Base-by-base conservation (phyloP, 768 basidiomycete genomes). In the Suillus paluster region DNA sequence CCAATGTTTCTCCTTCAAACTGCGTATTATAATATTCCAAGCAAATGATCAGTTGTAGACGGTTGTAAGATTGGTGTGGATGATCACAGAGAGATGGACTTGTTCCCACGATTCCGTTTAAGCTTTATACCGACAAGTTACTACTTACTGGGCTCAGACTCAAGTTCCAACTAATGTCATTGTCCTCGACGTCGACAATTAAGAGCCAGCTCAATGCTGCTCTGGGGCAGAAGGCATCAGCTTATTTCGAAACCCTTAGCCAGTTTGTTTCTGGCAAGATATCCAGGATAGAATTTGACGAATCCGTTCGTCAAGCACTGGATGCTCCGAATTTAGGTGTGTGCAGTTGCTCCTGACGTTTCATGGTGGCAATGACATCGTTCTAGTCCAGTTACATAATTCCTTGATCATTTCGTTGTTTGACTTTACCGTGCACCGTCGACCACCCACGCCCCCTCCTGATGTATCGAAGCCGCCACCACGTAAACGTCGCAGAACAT, bases 361-460 rank as follows among this genome's bases (percentile, higher is more conserved):
- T 30, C 21, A 50, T 41, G 17, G 34, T 45, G 12, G n/a, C 14
- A 33, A 68, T 69, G 25, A 71, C 60, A 27, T 62, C 36, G 60
- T 11, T 46, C n/a, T 63, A 89, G 89, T 92, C 33, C 91, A 92
- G 73, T 77, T 93, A 2, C 92, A 94, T 71, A 94, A 94, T 73
- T 87, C 92, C 12, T 80, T 94, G 36, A 87, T 94, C 39, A 92
- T 94, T 34, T 92, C 92, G 2, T 75, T 94, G 17, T 91, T 94
- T 64, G 91, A 92, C 73, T 89, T 89, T 25, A 90, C 91, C 2
- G 85, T 86, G 0, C 85, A 89, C 66, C 86, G 88, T 66, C 83
- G 89, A 45, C 85, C 86, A 2, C 83, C 84, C 0, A 86, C 90
- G 1, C 88, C 90, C 5, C 85, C 86, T 1, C 82, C 83, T n/a